Evolutionary conservation across 352 stramenopile species (phyloP).

Genomic region (Phytophthora capsici): DNA sequence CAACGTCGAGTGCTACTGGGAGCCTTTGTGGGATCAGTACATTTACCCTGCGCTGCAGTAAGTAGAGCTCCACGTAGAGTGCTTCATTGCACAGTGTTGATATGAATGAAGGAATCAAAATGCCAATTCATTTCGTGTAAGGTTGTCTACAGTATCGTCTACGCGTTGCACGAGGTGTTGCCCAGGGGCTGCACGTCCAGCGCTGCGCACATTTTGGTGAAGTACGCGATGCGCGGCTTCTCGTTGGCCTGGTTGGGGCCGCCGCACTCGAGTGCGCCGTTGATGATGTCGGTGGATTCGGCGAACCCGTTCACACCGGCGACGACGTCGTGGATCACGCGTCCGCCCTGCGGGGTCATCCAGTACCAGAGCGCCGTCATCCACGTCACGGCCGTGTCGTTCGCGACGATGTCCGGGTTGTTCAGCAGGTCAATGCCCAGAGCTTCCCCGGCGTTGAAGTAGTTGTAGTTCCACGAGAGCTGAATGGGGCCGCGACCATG

Average conservation of each 20-base stretch:
- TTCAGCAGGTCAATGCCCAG: constrained; percentile 47
- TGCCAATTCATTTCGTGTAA: constrained; percentile 1
- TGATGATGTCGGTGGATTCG: constrained; percentile 53
- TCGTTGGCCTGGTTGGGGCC: constrained; percentile 47
- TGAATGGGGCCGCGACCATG: constrained; percentile 61
- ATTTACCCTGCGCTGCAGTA: constrained; percentile 40
- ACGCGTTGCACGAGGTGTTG: constrained; percentile 47
- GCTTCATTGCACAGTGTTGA: neutral
- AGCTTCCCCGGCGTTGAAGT: constrained; percentile 43
- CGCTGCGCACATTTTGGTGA: constrained; percentile 33
- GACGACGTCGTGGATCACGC: constrained; percentile 55
- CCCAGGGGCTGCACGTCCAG: constrained; percentile 41
- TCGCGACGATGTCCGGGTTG: constrained; percentile 50
- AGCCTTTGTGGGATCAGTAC: constrained; percentile 92
- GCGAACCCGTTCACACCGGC: constrained; percentile 45
- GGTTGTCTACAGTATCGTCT: constrained; percentile 1
- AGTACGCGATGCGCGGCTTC: constrained; percentile 44
- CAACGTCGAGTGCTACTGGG: constrained; percentile 59
- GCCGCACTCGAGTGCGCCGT: constrained; percentile 55
- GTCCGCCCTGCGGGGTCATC: constrained; percentile 51
- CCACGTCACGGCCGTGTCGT: constrained; percentile 43
- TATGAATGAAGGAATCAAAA: neutral
- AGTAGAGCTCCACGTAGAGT: neutral
- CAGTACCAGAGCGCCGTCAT: constrained; percentile 63
- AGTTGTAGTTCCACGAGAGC: constrained; percentile 69